Base-by-base conservation (phyloP, 768 basidiomycete genomes). In the Naganishia vishniacii region DNA sequence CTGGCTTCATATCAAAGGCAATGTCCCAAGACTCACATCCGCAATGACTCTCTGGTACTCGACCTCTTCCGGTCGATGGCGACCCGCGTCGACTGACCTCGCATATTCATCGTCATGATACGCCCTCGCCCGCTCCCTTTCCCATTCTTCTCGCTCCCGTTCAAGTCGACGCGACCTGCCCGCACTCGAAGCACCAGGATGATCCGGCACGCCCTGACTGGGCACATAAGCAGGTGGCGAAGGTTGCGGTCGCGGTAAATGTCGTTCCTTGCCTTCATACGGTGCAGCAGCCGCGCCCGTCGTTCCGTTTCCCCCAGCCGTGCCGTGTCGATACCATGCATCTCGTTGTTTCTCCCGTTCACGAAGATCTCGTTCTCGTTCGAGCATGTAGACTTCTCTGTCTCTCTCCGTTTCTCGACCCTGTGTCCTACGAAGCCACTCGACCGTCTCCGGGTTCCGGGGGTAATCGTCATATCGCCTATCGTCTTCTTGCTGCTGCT, bases 131-230 rank as follows among this genome's bases (percentile, higher is more conserved):
- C 53, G n/a, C 53, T 56, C 53, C 49, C 49, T 34, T n/a, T 51
- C 49, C 53, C 53, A 56, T 7, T 56, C 53, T n/a, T 40, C 53
- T 26, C 53, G 28, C 18, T 56, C 53, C 34, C 53, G 53, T 23
- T 56, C 53, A 56, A 23, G 23, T 13, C 53, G 53, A 40, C 53
- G 23, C 11, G 37, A 25, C 16, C 32, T 56, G 20, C 9, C 6
- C 4, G 26, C 18, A 23, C 8, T 37, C 31, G 53, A 3, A 9
- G 53, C 2, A 3, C 15, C 32, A 11, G 18, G 20, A 40, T 40
- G 34, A 40, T 56, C 53, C 53, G 23, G 15, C 7, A 28, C 32
- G 6, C 29, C 29, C 20, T 51, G 49, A n/a, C 49, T n/a, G 20
- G 29, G 29, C 12, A 31, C 49, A 15, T 28, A 31, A 28, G 32